phyloP scores from a whole-genome alignment of 1,284 basidiomycete genomes.

The Phenoliferia sp. region DNA sequence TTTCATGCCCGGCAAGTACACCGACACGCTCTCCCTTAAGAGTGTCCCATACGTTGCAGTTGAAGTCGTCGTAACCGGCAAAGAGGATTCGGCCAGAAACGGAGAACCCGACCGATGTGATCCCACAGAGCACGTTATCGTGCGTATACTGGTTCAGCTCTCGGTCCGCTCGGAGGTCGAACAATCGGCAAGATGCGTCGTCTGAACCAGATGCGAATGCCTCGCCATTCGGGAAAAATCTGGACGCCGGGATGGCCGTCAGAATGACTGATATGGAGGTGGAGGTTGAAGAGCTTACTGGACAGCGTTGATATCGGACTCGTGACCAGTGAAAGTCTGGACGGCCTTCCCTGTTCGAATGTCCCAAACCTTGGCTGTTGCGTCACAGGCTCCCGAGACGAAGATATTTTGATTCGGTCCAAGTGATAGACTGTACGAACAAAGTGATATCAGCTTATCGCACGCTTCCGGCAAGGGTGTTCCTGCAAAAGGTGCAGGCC shows the following conservation, averaged over 20 bases:
- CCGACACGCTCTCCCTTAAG: conserved; percentile 96
- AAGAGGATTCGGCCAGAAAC: conserved; percentile 95
- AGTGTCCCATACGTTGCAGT: conserved; percentile 99
- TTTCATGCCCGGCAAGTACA: conserved; percentile 94
- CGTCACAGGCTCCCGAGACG: conserved; percentile 97
- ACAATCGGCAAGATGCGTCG: conserved; percentile 95
- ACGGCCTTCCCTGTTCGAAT: conserved; percentile 93
- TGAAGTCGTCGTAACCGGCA: conserved; percentile 99
- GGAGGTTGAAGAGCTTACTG: conserved; percentile 58
- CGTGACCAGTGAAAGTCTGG: conserved; percentile 97
- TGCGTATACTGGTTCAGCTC: conserved; percentile 95
- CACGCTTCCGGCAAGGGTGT: conserved; percentile 12
- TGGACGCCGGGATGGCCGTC: conserved; percentile 39
- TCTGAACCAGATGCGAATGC: conserved; percentile 98
- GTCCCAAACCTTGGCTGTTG: conserved; percentile 97
- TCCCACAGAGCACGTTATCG: conserved; percentile 96
- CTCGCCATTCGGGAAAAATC: conserved; percentile 98
- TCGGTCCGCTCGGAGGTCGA: conserved; percentile 94
- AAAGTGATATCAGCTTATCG: conserved; percentile 20
- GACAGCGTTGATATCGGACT: conserved; percentile 98
- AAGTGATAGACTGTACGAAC: conserved; percentile 70
- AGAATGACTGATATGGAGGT: neutral
- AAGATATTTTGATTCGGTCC: conserved; percentile 92
- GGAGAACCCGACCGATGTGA: conserved; percentile 97
- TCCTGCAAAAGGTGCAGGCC: neutral